Conservation (phyloP, 2,329 filamentous ascomycete species). For the Sphaerostilbella broomeana region DNA sequence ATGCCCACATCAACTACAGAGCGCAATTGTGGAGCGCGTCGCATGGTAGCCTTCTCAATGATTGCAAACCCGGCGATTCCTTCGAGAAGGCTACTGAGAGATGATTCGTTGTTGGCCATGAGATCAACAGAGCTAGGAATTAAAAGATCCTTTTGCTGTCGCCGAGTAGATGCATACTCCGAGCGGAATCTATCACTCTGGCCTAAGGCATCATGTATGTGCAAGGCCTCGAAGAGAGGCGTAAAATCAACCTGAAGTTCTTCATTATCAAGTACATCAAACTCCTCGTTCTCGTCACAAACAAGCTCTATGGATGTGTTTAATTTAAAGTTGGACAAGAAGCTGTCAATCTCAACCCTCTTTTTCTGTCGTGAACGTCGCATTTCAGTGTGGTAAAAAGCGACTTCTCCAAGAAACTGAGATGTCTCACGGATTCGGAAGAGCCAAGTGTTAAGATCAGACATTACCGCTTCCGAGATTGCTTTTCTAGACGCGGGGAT, state of each 20-base stretch:
- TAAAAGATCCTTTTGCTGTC: conserved; percentile 85
- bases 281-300: conserved; percentile 91
- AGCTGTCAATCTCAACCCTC: conserved; percentile 67
- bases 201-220: conserved; percentile 91
- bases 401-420: conserved; percentile 90
- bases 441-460: conserved; percentile 92
- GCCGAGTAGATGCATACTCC: conserved; percentile 86
- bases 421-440: conserved; percentile 93
- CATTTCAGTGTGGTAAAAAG: conserved; percentile 92
- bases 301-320: conserved; percentile 96
- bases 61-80: conserved; percentile 95
- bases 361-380: conserved; percentile 77
- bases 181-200: conserved; percentile 85
- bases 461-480: conserved; percentile 96
- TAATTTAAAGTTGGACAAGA: conserved; percentile 76
- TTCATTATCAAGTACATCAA: conserved; percentile 91
- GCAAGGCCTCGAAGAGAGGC: conserved; percentile 86
- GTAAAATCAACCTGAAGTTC: conserved; percentile 92
- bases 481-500: conserved; percentile 87
- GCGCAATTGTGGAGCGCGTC: conserved; percentile 74
- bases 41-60: conserved; percentile 90
- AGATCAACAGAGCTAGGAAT: conserved; percentile 71
- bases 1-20: conserved; percentile 67
- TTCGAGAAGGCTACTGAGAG: conserved; percentile 84
- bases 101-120: conserved; percentile 73